Base-by-base conservation (phyloP, 116 monocot genomes). In the Iris pallida region DNA sequence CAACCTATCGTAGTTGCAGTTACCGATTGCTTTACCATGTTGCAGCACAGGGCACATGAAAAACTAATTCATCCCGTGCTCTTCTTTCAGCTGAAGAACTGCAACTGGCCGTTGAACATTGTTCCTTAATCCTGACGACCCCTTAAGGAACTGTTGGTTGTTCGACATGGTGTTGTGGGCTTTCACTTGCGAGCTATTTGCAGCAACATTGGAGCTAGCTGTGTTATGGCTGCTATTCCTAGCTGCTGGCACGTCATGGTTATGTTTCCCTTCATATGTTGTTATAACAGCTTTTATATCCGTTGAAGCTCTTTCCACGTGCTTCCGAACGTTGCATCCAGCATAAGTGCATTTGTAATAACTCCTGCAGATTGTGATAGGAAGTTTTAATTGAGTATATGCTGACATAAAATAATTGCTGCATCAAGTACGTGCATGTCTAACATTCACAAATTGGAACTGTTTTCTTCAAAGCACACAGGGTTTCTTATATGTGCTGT, bases 181-280 rank as follows among this genome's bases (percentile, higher is more conserved):
- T 30, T 67, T 77, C 45, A 71, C 60, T 16, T 63, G 74, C 59
- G 68, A 16, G 16, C 4, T 61, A 60, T 70, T 82, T 19, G 59
- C 7, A 70, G 64, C 42, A 59, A 71, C 47, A 40, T 18, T 71
- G 51, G 56, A 49, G 57, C 42, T 64, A 18, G 67, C 53, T 20
- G 68, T 66, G 69, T 64, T 81, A 51, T 83, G 78, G 79, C 76
- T 81, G 63, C 73, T 81, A 68, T 76, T 86, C 44, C 86, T 78
- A 53, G 83, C 83, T 42, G 75, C 78, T 17, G 87, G 87, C 6
- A 86, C 74, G 60, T 87, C 80, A 57, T 94, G 94, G 63, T 79
- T 88, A 65, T 94, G 94, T n/a, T 88, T 90, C 20, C 90, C 90
- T 63, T 90, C 88, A 19, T 94, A 94, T 8, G 94, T 86, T 56